These are phyloP conservation scores for Colletotrichum tamarilloi DNA, from an alignment of 2,329 filamentous ascomycete genomes.

Conservation along the genomic window DNA sequence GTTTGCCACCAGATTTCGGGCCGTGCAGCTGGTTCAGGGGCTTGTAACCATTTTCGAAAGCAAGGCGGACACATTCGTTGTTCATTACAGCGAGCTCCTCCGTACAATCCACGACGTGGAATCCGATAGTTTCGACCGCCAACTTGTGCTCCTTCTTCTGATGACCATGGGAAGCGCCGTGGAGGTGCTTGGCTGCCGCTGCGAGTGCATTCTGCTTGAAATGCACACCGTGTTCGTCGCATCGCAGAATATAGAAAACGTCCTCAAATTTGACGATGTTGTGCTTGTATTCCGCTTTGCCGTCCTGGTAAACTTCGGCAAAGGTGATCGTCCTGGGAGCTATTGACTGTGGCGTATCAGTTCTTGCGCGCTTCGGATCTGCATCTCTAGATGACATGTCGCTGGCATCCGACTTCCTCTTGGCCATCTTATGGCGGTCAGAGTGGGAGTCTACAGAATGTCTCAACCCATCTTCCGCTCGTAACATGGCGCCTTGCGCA, in stretches of 20 bases:
- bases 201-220: constrained; percentile 34
- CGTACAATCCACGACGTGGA: constrained; percentile 35
- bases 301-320: constrained; percentile 38
- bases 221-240: constrained; percentile 38
- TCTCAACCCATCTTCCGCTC: constrained; percentile 8
- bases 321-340: constrained; percentile 35
- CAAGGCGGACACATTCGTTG: constrained; percentile 33
- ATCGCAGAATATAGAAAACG: constrained; percentile 38
- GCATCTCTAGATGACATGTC: neutral
- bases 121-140: constrained; percentile 35
- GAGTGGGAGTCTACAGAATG: constrained; percentile 3
- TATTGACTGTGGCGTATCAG: neutral
- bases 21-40: constrained; percentile 31
- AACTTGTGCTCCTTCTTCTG: constrained; percentile 19
- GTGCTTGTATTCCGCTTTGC: constrained; percentile 37
- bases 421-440: neutral
- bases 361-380: constrained; percentile 11
- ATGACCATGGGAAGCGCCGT: constrained; percentile 31
- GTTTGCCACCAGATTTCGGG: constrained; percentile 31
- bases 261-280: constrained; percentile 34
- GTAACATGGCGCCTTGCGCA: neutral
- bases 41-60: constrained; percentile 35
- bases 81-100: constrained; percentile 28
- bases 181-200: constrained; percentile 37
- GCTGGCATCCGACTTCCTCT: constrained; percentile 22